Evolutionary conservation across 768 basidiomycete genomes (phyloP).

Genomic region (Suillus cothurnatus): DNA sequence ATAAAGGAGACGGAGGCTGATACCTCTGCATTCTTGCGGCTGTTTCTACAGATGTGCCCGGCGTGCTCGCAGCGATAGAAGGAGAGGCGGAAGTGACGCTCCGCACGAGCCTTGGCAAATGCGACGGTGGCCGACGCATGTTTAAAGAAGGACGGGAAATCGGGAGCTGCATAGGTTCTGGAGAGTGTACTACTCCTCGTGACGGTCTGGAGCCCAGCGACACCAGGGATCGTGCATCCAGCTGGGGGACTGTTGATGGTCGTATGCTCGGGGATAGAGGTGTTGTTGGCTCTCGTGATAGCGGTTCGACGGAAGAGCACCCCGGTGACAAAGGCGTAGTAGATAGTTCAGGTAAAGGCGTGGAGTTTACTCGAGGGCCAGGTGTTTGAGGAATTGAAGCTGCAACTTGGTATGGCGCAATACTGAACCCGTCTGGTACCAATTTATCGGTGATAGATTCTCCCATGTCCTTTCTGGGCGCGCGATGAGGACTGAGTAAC

Average conservation of each 20-base stretch:
- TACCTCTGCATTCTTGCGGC: not conserved
- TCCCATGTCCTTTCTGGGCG: slow-evolving; percentile 10
- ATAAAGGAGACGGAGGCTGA: not conserved
- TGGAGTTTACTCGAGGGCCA: not conserved
- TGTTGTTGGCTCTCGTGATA: not conserved
- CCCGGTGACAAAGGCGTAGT: not conserved
- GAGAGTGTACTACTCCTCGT: not conserved
- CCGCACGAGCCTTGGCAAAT: slow-evolving; percentile 5
- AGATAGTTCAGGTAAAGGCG: not conserved
- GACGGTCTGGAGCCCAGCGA: not conserved
- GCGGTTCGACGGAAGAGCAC: not conserved
- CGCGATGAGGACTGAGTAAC: slow-evolving; percentile 57
- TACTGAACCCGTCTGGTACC: not conserved
- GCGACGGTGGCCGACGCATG: not conserved
- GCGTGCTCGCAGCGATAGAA: not conserved
- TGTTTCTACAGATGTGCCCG: not conserved
- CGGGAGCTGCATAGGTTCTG: not conserved
- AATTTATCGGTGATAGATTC: not conserved
- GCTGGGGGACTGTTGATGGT: slow-evolving; percentile 14
- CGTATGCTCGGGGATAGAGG: not conserved
- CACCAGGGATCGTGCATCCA: slow-evolving; percentile 16
- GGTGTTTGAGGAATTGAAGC: not conserved
- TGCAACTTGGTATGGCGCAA: not conserved
- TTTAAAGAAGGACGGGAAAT: not conserved
- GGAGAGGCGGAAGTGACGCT: not conserved